A percentile compares a stretch with the other conserved stretches of the same genome.
Conservation (phyloP, 2,329 filamentous ascomycete species). For the Escovopsis sp. region DNA sequence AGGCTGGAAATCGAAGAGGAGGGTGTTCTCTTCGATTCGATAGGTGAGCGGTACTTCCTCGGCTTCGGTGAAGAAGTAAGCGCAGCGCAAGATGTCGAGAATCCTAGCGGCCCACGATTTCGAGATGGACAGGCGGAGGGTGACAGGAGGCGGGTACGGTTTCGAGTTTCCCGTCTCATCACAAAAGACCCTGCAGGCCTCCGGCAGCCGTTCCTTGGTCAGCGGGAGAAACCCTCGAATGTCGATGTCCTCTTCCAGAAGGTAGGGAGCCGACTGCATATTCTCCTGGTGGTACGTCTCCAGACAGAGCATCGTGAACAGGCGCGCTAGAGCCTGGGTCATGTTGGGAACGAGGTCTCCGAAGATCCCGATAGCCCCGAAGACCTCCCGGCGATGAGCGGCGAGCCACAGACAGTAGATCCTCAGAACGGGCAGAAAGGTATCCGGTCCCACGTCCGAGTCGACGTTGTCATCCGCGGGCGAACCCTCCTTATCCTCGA, state of each 20-base stretch:
- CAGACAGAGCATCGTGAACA: slow-evolving; percentile 31
- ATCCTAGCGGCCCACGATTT: slow-evolving; percentile 30
- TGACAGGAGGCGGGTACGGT: slow-evolving; percentile 19
- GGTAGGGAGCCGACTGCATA: slow-evolving; percentile 28
- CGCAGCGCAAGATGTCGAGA: slow-evolving; percentile 33
- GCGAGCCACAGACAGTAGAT: slow-evolving; percentile 39
- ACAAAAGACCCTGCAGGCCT: slow-evolving; percentile 24
- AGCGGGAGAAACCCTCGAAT: slow-evolving; percentile 29
- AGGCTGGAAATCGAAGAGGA: slow-evolving; percentile 20
- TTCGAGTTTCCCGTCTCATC: slow-evolving; percentile 22
- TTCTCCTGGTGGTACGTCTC: slow-evolving; percentile 25
- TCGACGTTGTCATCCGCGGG: slow-evolving; percentile 9
- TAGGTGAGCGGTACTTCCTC: slow-evolving; percentile 22
- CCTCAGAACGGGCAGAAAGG: slow-evolving; percentile 36
- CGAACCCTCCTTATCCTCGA: slow-evolving; percentile 27
- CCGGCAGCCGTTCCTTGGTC: slow-evolving; percentile 21
- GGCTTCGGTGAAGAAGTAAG: slow-evolving; percentile 30
- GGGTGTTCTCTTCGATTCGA: slow-evolving; percentile 12
- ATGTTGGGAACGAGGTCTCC: slow-evolving; percentile 30
- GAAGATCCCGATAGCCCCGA: slow-evolving; percentile 28
- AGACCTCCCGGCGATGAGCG: slow-evolving; percentile 28
- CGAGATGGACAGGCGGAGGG: slow-evolving; percentile 16
- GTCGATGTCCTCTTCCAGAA: slow-evolving; percentile 36
- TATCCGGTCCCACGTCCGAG: slow-evolving; percentile 15
- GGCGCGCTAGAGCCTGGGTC: slow-evolving; percentile 29